A percentile compares a stretch with the other conserved stretches of the same genome.
These are phyloP conservation scores for Colletotrichum salicis DNA, from an alignment of 2,329 filamentous ascomycete genomes.

Conservation along the genomic window DNA sequence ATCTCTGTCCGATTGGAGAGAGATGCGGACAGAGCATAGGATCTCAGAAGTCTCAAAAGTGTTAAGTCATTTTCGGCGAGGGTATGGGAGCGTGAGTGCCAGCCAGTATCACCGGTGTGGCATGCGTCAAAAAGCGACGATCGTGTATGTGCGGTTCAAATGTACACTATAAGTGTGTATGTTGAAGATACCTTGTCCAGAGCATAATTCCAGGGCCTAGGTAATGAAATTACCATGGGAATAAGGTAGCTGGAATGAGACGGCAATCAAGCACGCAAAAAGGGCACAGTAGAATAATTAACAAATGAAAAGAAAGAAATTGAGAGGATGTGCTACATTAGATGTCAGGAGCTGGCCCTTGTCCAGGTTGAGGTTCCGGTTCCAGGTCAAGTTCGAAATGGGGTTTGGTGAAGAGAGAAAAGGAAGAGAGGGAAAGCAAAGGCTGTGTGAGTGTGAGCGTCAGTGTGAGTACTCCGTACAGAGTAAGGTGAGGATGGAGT, in stretches of 20 bases:
- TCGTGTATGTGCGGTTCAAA: neutral
- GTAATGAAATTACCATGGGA: neutral
- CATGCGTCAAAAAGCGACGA: neutral
- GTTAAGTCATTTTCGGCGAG: neutral
- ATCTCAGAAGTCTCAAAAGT: neutral
- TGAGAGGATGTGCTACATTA: neutral
- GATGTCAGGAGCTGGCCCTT: neutral
- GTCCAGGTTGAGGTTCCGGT: neutral
- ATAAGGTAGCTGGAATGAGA: neutral
- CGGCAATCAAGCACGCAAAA: neutral
- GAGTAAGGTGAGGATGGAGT: constrained; percentile 8
- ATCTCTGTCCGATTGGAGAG: neutral
- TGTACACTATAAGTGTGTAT: neutral
- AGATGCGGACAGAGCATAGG: neutral
- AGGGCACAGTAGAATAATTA: neutral
- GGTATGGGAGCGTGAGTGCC: neutral
- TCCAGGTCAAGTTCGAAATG: neutral
- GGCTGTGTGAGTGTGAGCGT: neutral
- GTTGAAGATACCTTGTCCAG: neutral
- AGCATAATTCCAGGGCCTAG: neutral
- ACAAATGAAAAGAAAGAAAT: neutral
- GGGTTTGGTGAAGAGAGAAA: neutral
- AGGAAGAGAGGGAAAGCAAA: neutral
- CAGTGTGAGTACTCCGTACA: no score
- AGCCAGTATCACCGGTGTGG: neutral